Conservation (phyloP, 2,329 filamentous ascomycete species). For the Ophiosphaerella korrae region DNA sequence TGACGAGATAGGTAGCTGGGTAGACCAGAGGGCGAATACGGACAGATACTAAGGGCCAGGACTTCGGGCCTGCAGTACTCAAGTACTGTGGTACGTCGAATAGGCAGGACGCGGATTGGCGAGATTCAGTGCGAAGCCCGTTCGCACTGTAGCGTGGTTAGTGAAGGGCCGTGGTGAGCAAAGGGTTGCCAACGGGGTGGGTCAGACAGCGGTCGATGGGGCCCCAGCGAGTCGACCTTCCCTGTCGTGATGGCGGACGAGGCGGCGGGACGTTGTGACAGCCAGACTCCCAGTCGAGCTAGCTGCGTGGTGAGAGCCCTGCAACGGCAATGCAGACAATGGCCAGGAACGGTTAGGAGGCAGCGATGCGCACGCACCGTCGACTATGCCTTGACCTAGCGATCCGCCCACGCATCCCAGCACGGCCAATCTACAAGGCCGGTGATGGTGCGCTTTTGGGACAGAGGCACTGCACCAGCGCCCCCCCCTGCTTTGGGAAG, state of each 20-base stretch:
- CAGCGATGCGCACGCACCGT: slow-evolving; percentile 40
- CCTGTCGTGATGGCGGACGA: slow-evolving; percentile 46
- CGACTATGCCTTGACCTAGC: slow-evolving; percentile 40
- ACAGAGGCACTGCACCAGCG: slow-evolving; percentile 19
- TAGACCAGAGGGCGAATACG: slow-evolving; percentile 28
- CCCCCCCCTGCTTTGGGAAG: background rate
- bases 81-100: slow-evolving; percentile 34
- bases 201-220: slow-evolving; percentile 43
- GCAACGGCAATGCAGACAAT: slow-evolving; percentile 50
- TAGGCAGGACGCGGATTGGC: slow-evolving; percentile 30
- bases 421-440: slow-evolving; percentile 44
- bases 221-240: slow-evolving; percentile 29
- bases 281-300: slow-evolving; percentile 37
- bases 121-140: slow-evolving; percentile 43
- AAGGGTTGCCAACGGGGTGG: slow-evolving; percentile 46
- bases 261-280: slow-evolving; percentile 46
- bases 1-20: slow-evolving; percentile 23
- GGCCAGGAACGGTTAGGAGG: slow-evolving; percentile 35
- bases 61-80: slow-evolving; percentile 45
- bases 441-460: slow-evolving; percentile 48
- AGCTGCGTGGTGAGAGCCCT: slow-evolving; percentile 38
- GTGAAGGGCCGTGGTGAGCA: slow-evolving; percentile 37
- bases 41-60: slow-evolving; percentile 41
- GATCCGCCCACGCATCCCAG: slow-evolving; percentile 44
- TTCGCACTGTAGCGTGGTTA: slow-evolving; percentile 39